Base-by-base conservation (phyloP, 805 yeast genomes). In the Candida dendrica region DNA sequence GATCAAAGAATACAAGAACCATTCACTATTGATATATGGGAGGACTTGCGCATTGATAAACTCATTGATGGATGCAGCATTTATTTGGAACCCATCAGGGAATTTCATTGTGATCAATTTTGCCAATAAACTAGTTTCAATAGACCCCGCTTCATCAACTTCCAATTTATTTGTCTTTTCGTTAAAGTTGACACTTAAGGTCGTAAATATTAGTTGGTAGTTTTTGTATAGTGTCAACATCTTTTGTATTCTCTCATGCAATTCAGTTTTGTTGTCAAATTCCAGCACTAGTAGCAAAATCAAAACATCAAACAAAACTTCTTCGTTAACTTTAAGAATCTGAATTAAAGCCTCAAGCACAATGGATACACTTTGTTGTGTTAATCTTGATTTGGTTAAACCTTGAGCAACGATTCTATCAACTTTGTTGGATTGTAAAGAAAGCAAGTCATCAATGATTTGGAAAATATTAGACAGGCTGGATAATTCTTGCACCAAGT, bases 401-500 rank as follows among this genome's bases (percentile, higher is more conserved):
- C 16, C 30, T 30, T 16, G 37, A 42, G 22, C 35, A 39, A 39
- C 22, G 2, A 36, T 10, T 4, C 10, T 30, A n/a, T 22, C 35
- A 29, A 32, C 16, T 16, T 43, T 30, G 2, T 42, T 37, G 17
- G 51, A 36, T 36, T 52, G 66, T 42, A 46, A 60, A 42, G 52
- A 59, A 8, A 71, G 48, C 9, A 74, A 47, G 32, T 62, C 60
- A 29, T 71, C 63, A 29, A 76, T 58, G 3, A 64, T 44, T 2
- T 61, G 42, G 31, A 69, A 51, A 3, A 71, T 49, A 37, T 59
- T 59, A 27, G 66, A 65, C 18, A 72, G 57, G 4, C 64, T 51
- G 36, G 65, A 63, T 44, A 74, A 52, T 34, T 67, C 66, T 11
- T 60, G 55, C 30, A 74, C 63, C n/a, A 77, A 51, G 8, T 53